phyloP scores from a whole-genome alignment of 805 yeast genomes.

The Sugiyamaella marilandica region DNA sequence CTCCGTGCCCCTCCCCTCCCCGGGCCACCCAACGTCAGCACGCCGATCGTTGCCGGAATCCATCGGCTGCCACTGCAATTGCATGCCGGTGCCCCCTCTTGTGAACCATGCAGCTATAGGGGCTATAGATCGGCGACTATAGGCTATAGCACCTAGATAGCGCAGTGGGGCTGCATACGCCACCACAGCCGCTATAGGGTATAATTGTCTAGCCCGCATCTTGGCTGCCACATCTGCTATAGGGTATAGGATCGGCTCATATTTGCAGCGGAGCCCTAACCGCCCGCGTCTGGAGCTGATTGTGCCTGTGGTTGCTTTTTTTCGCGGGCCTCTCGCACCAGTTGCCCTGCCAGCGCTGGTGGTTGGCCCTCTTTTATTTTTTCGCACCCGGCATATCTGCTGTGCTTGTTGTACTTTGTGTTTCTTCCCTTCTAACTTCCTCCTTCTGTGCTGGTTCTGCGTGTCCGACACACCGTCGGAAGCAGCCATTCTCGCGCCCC shows the following conservation, averaged over 20 bases:
- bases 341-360: neutral
- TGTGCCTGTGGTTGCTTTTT: neutral
- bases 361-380: conserved; percentile 4
- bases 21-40: neutral
- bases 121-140: conserved; percentile 6
- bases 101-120: neutral
- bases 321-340: neutral
- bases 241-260: conserved; percentile 3
- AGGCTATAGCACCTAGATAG: neutral
- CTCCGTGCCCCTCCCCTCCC: too few species aligned
- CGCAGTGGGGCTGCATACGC: too few species aligned
- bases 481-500: too few species aligned
- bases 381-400: neutral
- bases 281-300: conserved; percentile 1
- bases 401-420: too few species aligned
- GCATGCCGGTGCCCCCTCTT: neutral
- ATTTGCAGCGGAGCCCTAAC: conserved; percentile 1
- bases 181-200: neutral
- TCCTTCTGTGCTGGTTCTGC: too few species aligned
- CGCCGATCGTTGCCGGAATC: neutral
- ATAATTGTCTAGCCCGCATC: neutral
- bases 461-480: neutral
- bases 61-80: neutral
- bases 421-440: too few species aligned
- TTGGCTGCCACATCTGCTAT: neutral